A percentile compares a stretch with the other conserved stretches of the same genome.
Conservation (phyloP, 345 rosid species). For the Durio zibethinus region DNA sequence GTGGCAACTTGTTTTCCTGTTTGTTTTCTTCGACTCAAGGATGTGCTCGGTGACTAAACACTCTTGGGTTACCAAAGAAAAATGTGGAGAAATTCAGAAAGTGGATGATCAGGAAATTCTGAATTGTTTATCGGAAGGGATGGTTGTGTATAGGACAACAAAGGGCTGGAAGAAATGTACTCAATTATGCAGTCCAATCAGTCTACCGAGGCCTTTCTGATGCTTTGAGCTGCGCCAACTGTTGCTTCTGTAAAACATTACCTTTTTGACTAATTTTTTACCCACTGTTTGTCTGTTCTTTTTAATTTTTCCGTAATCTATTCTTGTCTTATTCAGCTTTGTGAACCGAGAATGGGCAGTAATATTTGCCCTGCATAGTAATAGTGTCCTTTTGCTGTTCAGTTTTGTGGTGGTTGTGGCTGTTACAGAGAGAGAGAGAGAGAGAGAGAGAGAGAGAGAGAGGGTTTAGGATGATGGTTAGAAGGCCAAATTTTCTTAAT, state of each 20-base stretch:
- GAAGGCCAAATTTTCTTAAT: constrained; percentile 29
- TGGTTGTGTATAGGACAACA: constrained; percentile 30
- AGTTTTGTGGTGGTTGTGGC: constrained; percentile 41
- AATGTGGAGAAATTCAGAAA: constrained; percentile 2
- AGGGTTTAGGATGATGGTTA: constrained; percentile 13
- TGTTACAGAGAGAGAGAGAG: constrained; percentile 7
- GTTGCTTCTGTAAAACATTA: constrained; percentile 16
- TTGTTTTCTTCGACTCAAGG: constrained; percentile 22
- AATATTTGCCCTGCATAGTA: constrained; percentile 28
- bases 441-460: not conserved
- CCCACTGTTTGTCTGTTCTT: not conserved
- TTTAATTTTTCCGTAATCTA: not conserved
- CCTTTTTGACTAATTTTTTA: not conserved
- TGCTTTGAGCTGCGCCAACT: constrained; percentile 22
- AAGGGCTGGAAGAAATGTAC: constrained; percentile 21
- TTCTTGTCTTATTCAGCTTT: not conserved
- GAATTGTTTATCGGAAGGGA: constrained; percentile 2
- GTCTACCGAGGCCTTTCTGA: constrained; percentile 19
- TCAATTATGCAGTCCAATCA: not conserved
- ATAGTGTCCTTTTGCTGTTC: constrained; percentile 22
- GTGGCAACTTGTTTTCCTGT: constrained; percentile 16
- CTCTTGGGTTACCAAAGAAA: constrained; percentile 18
- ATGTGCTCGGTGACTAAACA: constrained; percentile 15
- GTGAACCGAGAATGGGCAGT: constrained; percentile 35
- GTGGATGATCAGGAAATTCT: not conserved